Evolutionary conservation across 192 early-diverging fungal genomes (phyloP), one percentile per base, ranked within the genome.

Genomic region (Backusella tarrabulga): DNA sequence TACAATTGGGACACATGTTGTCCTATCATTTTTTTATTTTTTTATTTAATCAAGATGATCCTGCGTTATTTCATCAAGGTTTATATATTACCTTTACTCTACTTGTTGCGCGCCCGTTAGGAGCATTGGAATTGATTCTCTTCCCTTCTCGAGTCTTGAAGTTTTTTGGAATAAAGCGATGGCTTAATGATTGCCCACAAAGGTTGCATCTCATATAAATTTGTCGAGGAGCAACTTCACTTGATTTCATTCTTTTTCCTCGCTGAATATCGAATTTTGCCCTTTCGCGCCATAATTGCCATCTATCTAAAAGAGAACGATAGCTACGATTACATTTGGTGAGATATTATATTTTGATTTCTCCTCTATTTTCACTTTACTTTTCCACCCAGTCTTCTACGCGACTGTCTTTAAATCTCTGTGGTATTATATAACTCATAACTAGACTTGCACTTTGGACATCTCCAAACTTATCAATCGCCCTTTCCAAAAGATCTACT

Each of bases 181-280:
- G 88, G 0, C 86, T 84, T 44, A 92, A 75, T 14, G 85, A 85
- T 78, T 93, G 90, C 76, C 92, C 90, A 84, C 97, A 97, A 80
- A 88, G 94, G 78, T 90, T 92, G 81, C 97, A 97, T 46, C 95
- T 90, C 67, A 97, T 87, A 76, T 95, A 92, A 9, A 95, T 90
- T 79, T 94, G 95, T 12, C 95, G 90, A 14, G 88, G 88, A 19
- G 88, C 85, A 56, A 89, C 87, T 11, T 91, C 85, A 9, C 85
- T 81, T 12, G 88, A 83, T 14, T 85, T 77, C 69, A 91, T 77
- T 68, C 84, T 79, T 12, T 92, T 92, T 70, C 91, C 91, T 23
- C 93, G 88, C 9, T 86, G 86, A 77, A 99, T 99, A 83, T 99
- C 98, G 80, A 98, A 98, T 38, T 88, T 82, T 34, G 95, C 95